Evolutionary conservation across 495 filamentous ascomycete species (phyloP), one percentile per base, ranked within the genome.

Genomic region (Penicillium soppii): DNA sequence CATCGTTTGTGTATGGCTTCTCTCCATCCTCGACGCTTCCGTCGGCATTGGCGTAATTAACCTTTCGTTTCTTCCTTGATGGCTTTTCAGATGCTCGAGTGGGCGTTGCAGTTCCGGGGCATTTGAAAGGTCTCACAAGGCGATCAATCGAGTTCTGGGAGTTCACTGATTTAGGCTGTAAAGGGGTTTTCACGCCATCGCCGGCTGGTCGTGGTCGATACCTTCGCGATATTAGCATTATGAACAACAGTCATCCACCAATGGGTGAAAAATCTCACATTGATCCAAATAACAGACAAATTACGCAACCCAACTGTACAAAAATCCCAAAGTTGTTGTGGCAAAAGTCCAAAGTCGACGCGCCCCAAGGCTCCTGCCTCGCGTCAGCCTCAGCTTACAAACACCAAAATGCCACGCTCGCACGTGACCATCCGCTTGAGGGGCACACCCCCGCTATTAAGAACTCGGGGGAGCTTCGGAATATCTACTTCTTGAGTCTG

Each of bases 111-210:
- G 87, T 85, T 21, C 91, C 90, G 12, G 94, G 94, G 54, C 92
- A 97, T 81, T 87, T 94, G 73, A 99, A 99, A 3, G 94, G 94
- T 57, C 84, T 90, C 41, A 82, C 72, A 3, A 98, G 82, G 35
- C 84, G 82, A 47, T 95, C 89, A 43, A 83, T 68, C 2, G 82
- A 79, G 29, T 81, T 77, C 27, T 75, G 65, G 6, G 82, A 77
- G 29, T 82, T 77, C 25, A 76, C 66, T 8, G 70, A 68, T 23
- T 69, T 65, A 19, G 65, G 57, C 39, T 59, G 58, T 52, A 58
- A 63, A 9, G 71, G 65, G 50, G 65, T 78, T 61, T 58, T 70
- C 58, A 66, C 67, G 50, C 64, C 60, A 27, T 66, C 61, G 21
- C 52, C 52, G 16, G 50, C 48, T 23, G 63, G 57, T 39, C 69